Evolutionary conservation across 2,329 filamentous ascomycete genomes (phyloP), one percentile per base, ranked within the genome.

Genomic region (Xylaria sp.): DNA sequence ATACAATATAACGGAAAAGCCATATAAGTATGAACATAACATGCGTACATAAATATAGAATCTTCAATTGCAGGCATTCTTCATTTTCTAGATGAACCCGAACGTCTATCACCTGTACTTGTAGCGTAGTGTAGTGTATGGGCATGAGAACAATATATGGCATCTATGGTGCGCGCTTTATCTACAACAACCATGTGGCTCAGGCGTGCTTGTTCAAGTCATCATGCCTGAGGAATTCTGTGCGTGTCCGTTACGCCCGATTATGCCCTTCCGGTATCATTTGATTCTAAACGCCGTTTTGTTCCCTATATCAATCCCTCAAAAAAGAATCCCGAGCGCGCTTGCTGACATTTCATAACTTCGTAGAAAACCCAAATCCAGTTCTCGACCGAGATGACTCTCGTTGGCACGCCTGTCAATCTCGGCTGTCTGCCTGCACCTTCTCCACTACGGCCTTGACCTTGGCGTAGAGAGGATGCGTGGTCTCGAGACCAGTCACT

Each of bases 391-490:
- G 21, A 44, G 51, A 62, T 25, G 18, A 27, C 27, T 23, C 42
- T 16, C 9, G 37, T 54, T 16, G 63, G 50, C 47, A 32, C 1
- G 78, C 55, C 37, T 12, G 76, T 84, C 82, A 85, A 67, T 85
- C 83, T 67, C 84, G 76, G 70, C 81, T 81, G 73, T 89, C 87
- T n/a, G 83, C 86, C 83, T 98, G 93, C 35, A 98, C 94, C 80
- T 91, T 92, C 83, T 92, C 87, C 66, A 98, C 94, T 66, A 95
- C 85, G 76, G 92, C 85, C 55, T 94, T 87, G 40, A 98, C 88
- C 77, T 90, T 87, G 67, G 88, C 83, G 82, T 91, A 97, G 65
- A 98, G 87, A 78, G 93, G 91, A 79, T 98, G 93, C 27, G 81
- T 84, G 68, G 89, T 83, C 75, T 93, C 89, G 65, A 99, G 86